These are phyloP conservation scores for Bauhinia variegata DNA, from an alignment of 306 rosid species.

Conservation along the genomic window DNA sequence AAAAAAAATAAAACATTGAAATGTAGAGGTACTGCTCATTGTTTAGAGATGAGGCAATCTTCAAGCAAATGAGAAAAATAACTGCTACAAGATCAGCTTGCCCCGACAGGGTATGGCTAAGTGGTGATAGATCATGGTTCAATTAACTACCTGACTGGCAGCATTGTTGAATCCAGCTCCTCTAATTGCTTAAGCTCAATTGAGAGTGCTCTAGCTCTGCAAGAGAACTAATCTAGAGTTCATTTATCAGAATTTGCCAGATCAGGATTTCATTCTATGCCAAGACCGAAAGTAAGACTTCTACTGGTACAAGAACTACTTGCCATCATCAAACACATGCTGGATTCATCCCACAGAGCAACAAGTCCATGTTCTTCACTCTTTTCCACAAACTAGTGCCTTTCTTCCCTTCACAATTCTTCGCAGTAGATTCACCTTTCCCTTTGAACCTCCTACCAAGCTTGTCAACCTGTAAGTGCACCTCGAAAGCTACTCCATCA, in stretches of 20 bases:
- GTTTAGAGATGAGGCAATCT: too few relatives aligned
- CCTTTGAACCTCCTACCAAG: slow-evolving; percentile 45
- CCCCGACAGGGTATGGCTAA: too few relatives aligned
- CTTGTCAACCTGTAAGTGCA: slow-evolving; percentile 59
- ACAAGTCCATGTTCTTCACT: slow-evolving; percentile 77
- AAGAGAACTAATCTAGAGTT: too few relatives aligned
- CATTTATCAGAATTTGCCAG: slow-evolving; percentile 26
- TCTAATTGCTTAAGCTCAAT: slow-evolving; percentile 10
- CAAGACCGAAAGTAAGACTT: slow-evolving; percentile 26
- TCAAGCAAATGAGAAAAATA: too few relatives aligned
- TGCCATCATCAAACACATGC: slow-evolving; percentile 38
- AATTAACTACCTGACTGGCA: too few relatives aligned
- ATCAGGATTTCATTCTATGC: slow-evolving; percentile 2
- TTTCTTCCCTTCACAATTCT: slow-evolving; percentile 35
- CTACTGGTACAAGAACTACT: neutral
- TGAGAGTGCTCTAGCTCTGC: slow-evolving; percentile 23
- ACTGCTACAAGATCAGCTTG: too few relatives aligned
- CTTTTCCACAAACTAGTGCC: slow-evolving; percentile 58
- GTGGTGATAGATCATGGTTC: too few relatives aligned
- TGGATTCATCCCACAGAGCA: slow-evolving; percentile 65
- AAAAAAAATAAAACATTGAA: too few relatives aligned
- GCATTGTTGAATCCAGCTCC: too few relatives aligned
- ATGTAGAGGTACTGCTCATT: too few relatives aligned
- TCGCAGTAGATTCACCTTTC: slow-evolving; percentile 33
- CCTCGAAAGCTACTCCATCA: slow-evolving; percentile 56